Percentiles rank a stretch among this genome's conserved stretches.
Conservation (phyloP, 176 grass and related monocot species). For the Thinopyrum elongatum region DNA sequence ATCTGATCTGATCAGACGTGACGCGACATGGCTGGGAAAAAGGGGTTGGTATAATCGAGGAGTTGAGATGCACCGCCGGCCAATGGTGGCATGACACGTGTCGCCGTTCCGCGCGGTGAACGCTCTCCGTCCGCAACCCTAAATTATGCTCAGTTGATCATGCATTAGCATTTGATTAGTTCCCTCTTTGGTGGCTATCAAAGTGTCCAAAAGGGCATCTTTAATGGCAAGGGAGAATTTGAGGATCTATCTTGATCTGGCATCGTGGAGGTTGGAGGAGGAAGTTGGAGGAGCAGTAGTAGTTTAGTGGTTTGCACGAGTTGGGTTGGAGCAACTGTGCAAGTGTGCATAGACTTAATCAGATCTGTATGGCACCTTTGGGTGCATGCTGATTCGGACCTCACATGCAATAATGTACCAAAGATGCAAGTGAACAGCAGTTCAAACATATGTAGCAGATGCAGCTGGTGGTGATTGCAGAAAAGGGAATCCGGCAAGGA, state of each 20-base stretch:
- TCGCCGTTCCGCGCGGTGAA: neutral
- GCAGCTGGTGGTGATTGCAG: slow-evolving; percentile 24
- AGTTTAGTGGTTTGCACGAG: slow-evolving; percentile 52
- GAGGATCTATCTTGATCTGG: slow-evolving; percentile 37
- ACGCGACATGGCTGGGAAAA: slow-evolving; percentile 32
- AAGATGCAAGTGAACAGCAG: slow-evolving; percentile 29
- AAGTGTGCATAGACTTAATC: slow-evolving; percentile 42
- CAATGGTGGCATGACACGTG: neutral
- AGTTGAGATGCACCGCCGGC: neutral
- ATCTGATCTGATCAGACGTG: slow-evolving; percentile 42
- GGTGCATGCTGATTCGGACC: slow-evolving; percentile 41
- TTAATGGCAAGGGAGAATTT: slow-evolving; percentile 31
- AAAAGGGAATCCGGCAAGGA: slow-evolving; percentile 3
- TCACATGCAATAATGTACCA: slow-evolving; percentile 18
- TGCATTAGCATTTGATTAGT: slow-evolving; percentile 17
- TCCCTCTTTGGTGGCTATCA: slow-evolving; percentile 23
- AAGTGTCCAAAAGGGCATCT: slow-evolving; percentile 42
- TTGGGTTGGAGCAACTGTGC: slow-evolving; percentile 37
- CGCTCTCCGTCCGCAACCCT: neutral
- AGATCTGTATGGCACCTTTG: slow-evolving; percentile 25
- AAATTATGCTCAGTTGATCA: neutral
- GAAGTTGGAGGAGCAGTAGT: slow-evolving; percentile 18
- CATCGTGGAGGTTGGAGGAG: slow-evolving; percentile 8
- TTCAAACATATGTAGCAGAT: slow-evolving; percentile 13
- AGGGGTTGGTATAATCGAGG: slow-evolving; percentile 8